Evolutionary conservation across 2,329 filamentous ascomycete species (phyloP).

Genomic region (Didymella keratinophila): DNA sequence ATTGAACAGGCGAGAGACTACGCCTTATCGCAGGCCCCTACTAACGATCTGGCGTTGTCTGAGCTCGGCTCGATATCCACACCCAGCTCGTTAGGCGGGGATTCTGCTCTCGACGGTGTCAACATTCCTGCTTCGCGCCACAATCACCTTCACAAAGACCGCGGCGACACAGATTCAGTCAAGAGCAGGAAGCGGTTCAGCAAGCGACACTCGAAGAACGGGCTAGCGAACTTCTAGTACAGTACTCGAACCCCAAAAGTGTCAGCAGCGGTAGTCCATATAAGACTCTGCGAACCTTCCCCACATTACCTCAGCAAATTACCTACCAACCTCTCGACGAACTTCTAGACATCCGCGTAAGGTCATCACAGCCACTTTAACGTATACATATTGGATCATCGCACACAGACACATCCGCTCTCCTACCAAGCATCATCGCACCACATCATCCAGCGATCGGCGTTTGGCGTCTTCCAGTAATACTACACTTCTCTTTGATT

Average conservation of each 20-base stretch:
- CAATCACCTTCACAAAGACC: slow-evolving; percentile 58
- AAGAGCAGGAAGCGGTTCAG: slow-evolving; percentile 77
- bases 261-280: background rate
- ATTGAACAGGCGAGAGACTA: slow-evolving; percentile 87
- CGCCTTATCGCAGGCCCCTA: slow-evolving; percentile 75
- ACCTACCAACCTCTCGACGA: background rate
- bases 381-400: slow-evolving; percentile 21
- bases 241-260: background rate
- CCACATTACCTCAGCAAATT: background rate
- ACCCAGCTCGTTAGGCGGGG: slow-evolving; percentile 75
- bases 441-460: slow-evolving; percentile 39
- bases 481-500: slow-evolving; percentile 6
- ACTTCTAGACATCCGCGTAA: slow-evolving; percentile 14
- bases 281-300: background rate
- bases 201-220: slow-evolving; percentile 92
- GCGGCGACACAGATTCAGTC: slow-evolving; percentile 61
- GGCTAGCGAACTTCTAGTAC: slow-evolving; percentile 82
- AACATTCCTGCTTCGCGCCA: slow-evolving; percentile 63
- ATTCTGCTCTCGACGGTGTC: slow-evolving; percentile 51
- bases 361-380: slow-evolving; percentile 13
- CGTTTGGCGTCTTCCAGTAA: slow-evolving; percentile 30
- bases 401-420: slow-evolving; percentile 11
- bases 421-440: slow-evolving; percentile 24
- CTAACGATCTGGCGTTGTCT: slow-evolving; percentile 59
- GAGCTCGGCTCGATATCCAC: slow-evolving; percentile 70